These are phyloP conservation scores for Vigna angularis DNA, from an alignment of 306 rosid species.

Conservation along the genomic window DNA sequence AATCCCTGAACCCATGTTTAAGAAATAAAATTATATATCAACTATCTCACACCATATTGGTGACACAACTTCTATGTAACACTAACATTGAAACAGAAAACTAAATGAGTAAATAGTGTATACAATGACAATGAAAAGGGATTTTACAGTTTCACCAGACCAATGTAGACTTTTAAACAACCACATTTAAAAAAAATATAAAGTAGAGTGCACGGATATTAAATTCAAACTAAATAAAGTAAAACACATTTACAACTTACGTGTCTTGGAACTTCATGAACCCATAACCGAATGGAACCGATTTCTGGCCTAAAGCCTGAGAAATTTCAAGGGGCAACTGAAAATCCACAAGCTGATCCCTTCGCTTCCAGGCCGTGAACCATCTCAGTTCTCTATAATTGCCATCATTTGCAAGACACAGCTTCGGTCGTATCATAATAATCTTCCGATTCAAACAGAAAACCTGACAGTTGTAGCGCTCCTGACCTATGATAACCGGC, in stretches of 20 bases:
- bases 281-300: slow-evolving; percentile 92
- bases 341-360: slow-evolving; percentile 76
- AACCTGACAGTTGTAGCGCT: slow-evolving; percentile 92
- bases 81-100: neutral
- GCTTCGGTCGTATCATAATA: slow-evolving; percentile 86
- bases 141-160: neutral
- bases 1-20: no score
- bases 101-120: neutral
- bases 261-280: slow-evolving; percentile 86
- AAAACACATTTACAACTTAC: slow-evolving; percentile 57
- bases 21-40: no score
- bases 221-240: neutral
- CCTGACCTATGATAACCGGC: slow-evolving; percentile 87
- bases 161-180: neutral
- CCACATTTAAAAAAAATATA: neutral
- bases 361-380: slow-evolving; percentile 95
- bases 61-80: neutral
- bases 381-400: slow-evolving; percentile 96
- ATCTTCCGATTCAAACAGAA: slow-evolving; percentile 78
- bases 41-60: no score
- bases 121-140: neutral
- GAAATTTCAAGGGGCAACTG: slow-evolving; percentile 75
- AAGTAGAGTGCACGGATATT: neutral
- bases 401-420: slow-evolving; percentile 98
- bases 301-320: slow-evolving; percentile 67